Evolutionary conservation across 352 stramenopile species (phyloP).

Genomic region (Pythium scleroteichum): DNA sequence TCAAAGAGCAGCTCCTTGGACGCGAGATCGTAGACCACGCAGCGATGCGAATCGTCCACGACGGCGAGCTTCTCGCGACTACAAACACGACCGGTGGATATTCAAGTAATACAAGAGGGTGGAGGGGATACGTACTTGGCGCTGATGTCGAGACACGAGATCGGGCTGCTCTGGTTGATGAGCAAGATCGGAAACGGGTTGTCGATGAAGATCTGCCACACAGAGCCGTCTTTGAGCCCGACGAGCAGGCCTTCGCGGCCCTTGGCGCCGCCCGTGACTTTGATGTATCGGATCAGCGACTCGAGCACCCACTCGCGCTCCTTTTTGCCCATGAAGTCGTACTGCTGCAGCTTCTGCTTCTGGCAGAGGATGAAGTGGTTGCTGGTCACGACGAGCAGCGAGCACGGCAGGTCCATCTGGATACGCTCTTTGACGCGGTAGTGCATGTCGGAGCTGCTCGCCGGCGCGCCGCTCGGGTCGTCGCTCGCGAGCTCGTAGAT

Average conservation of each 20-base stretch:
- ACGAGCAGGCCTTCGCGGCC: constrained; percentile 91
- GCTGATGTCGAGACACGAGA: constrained; percentile 90
- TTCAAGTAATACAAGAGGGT: no score
- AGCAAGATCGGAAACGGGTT: constrained; percentile 94
- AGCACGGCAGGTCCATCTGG: constrained; percentile 81
- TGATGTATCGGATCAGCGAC: constrained; percentile 90
- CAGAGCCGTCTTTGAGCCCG: constrained; percentile 89
- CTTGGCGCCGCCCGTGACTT: constrained; percentile 88
- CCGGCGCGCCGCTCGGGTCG: constrained; percentile 23
- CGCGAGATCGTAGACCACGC: constrained; percentile 90
- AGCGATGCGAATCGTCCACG: constrained; percentile 88
- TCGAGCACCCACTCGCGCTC: constrained; percentile 89
- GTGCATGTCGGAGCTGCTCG: constrained; percentile 90
- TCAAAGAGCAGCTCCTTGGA: constrained; percentile 91
- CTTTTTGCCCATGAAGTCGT: constrained; percentile 87
- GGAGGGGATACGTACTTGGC: constrained; percentile 56
- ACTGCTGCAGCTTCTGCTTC: constrained; percentile 93
- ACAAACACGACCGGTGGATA: background rate
- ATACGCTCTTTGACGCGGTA: constrained; percentile 92
- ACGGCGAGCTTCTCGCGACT: constrained; percentile 89
- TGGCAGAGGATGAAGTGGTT: constrained; percentile 92
- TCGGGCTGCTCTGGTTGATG: constrained; percentile 82
- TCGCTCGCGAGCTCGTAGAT: constrained; percentile 93
- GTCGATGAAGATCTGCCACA: constrained; percentile 94
- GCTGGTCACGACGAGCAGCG: constrained; percentile 88